Conservation (phyloP, 768 basidiomycete species). For the Leccinum subtestaceum region DNA sequence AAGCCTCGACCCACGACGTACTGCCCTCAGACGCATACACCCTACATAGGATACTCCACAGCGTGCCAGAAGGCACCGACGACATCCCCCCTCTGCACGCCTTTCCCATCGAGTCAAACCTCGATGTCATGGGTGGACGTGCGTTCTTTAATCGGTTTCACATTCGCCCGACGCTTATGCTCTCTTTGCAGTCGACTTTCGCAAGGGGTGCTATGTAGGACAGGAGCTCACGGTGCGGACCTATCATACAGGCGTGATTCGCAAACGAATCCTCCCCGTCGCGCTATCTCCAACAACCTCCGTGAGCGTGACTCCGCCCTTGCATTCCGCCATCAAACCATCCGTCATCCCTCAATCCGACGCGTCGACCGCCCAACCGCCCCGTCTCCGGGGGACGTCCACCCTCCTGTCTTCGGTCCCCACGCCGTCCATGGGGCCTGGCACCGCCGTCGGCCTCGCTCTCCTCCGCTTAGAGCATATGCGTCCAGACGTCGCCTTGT, state of each 20-base stretch:
- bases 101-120: conserved; percentile 91
- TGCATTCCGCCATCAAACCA: conserved; percentile 29
- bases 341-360: conserved; percentile 17
- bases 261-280: conserved; percentile 91
- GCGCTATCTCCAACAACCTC: conserved; percentile 38
- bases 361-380: conserved; percentile 33
- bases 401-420: conserved; percentile 62
- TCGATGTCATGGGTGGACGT: conserved; percentile 95
- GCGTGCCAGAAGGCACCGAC: conserved; percentile 80
- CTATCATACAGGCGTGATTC: conserved; percentile 87
- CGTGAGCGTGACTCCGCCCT: conserved; percentile 13
- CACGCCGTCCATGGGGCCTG: conserved; percentile 21
- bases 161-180: background rate
- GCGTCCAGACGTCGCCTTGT: conserved; percentile 25
- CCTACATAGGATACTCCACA: conserved; percentile 74
- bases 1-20: conserved; percentile 54
- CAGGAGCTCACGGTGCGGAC: conserved; percentile 97
- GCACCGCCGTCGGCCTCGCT: conserved; percentile 64
- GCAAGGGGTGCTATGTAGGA: conserved; percentile 97
- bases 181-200: conserved; percentile 73
- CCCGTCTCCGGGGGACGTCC: conserved; percentile 70
- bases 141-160: conserved; percentile 31
- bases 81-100: conserved; percentile 78
- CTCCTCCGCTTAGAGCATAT: conserved; percentile 75
- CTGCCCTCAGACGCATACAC: conserved; percentile 57